Evolutionary conservation across 768 basidiomycete genomes (phyloP).

Genomic region (Kwoniella mangroviensis): DNA sequence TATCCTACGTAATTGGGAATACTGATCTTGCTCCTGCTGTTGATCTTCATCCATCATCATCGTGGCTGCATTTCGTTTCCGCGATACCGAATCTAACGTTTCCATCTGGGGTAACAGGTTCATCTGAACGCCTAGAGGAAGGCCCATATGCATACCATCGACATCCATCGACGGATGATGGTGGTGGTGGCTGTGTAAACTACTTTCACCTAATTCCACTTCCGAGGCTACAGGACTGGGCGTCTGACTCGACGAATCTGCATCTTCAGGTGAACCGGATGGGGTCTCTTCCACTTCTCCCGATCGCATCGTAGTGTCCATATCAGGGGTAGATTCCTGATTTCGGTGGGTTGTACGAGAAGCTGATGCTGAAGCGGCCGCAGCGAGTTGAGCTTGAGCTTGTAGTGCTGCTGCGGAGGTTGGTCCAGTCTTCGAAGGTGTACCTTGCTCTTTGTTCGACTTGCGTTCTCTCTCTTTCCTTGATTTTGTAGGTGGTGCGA

Average conservation of each 20-base stretch:
- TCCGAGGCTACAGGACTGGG: conserved; percentile 38
- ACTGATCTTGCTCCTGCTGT: conserved; percentile 32
- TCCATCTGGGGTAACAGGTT: conserved; percentile 25
- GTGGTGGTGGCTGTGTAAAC: background rate
- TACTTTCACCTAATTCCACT: conserved; percentile 11
- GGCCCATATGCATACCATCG: conserved; percentile 26
- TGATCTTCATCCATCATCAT: conserved; percentile 45
- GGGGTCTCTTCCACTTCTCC: conserved; percentile 40
- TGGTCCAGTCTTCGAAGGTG: conserved; percentile 44
- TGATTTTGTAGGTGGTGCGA: conserved; percentile 65
- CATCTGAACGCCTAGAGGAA: conserved; percentile 22
- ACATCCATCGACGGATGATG: conserved; percentile 34
- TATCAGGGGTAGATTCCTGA: conserved; percentile 44
- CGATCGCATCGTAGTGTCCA: conserved; percentile 26
- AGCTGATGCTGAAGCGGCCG: conserved; percentile 1
- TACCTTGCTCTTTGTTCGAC: conserved; percentile 36
- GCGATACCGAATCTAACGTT: conserved; percentile 22
- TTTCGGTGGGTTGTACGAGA: conserved; percentile 8
- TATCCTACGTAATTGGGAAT: conserved; percentile 34
- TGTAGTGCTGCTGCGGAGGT: conserved; percentile 48
- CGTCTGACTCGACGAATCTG: conserved; percentile 37
- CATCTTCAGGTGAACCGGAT: conserved; percentile 38
- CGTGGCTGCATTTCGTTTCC: conserved; percentile 40
- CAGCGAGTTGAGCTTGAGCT: conserved; percentile 45
- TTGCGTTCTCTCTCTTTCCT: conserved; percentile 54